A percentile compares a stretch with the other conserved stretches of the same genome.
Evolutionary conservation across 768 basidiomycete species (phyloP).

Genomic region (Podaxis carcinomalis): DNA sequence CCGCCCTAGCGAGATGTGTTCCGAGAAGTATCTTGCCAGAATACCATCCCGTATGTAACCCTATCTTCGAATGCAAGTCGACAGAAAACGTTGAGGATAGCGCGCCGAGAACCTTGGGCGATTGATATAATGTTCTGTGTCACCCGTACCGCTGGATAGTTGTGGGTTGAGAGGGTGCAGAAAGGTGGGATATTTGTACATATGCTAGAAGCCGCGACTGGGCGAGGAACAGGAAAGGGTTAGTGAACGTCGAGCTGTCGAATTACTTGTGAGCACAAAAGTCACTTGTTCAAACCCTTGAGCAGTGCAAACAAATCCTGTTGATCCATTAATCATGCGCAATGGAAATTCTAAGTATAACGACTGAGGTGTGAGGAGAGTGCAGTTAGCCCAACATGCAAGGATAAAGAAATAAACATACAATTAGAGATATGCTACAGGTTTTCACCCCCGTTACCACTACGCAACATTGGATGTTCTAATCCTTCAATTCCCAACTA

Average conservation of each 20-base stretch:
- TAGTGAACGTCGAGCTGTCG: too few relatives aligned
- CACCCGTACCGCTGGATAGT: not conserved
- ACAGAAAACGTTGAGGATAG: not conserved
- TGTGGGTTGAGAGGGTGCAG: not conserved
- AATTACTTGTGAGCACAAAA: not conserved
- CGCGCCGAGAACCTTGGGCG: not conserved
- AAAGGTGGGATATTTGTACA: not conserved
- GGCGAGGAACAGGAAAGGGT: not conserved
- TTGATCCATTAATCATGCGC: too few relatives aligned
- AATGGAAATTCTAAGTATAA: not conserved
- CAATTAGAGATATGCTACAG: not conserved
- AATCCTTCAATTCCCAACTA: slow-evolving; percentile 84
- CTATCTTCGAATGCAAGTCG: not conserved
- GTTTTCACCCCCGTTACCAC: too few relatives aligned
- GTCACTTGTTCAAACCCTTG: not conserved
- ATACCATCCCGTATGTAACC: not conserved
- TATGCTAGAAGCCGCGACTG: not conserved
- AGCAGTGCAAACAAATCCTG: not conserved
- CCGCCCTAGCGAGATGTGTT: not conserved
- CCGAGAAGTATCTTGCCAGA: not conserved
- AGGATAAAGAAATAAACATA: not conserved
- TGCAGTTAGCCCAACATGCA: not conserved
- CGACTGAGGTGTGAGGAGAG: not conserved
- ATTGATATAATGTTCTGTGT: not conserved
- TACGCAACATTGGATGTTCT: not conserved